These are phyloP conservation scores for Verticillium nonalfalfae DNA, from an alignment of 2,329 filamentous ascomycete species.

Conservation along the genomic window DNA sequence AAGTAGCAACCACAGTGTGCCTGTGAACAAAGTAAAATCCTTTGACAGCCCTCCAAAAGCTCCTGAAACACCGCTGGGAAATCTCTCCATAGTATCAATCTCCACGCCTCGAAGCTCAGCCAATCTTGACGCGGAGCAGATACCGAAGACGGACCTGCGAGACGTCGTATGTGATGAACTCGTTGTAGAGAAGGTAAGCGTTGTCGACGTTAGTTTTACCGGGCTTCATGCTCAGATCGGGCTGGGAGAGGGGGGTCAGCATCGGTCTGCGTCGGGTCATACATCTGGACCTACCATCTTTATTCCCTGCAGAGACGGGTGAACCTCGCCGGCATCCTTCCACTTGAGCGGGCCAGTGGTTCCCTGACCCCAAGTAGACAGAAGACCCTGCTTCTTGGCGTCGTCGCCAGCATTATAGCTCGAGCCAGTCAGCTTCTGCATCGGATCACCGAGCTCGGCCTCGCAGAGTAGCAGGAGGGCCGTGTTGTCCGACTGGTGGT, in stretches of 20 bases:
- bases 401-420: constrained; percentile 58
- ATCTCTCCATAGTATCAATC: too few species aligned
- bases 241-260: constrained; percentile 25
- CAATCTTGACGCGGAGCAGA: constrained; percentile 57
- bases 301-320: constrained; percentile 59
- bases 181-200: constrained; percentile 58
- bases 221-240: constrained; percentile 39
- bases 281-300: constrained; percentile 53
- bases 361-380: constrained; percentile 68
- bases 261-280: background rate
- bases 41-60: too few species aligned
- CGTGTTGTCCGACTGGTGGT: constrained; percentile 55
- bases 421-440: constrained; percentile 53
- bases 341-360: constrained; percentile 56
- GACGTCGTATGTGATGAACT: constrained; percentile 67
- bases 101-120: background rate
- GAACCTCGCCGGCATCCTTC: constrained; percentile 68
- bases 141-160: constrained; percentile 66
- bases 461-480: constrained; percentile 79
- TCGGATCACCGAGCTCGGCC: constrained; percentile 66
- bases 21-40: background rate
- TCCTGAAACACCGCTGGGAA: too few species aligned
- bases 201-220: constrained; percentile 37
- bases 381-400: constrained; percentile 52
- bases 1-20: background rate